Base-by-base conservation (phyloP, 2,329 filamentous ascomycete genomes). In the Fusarium nematophilum region DNA sequence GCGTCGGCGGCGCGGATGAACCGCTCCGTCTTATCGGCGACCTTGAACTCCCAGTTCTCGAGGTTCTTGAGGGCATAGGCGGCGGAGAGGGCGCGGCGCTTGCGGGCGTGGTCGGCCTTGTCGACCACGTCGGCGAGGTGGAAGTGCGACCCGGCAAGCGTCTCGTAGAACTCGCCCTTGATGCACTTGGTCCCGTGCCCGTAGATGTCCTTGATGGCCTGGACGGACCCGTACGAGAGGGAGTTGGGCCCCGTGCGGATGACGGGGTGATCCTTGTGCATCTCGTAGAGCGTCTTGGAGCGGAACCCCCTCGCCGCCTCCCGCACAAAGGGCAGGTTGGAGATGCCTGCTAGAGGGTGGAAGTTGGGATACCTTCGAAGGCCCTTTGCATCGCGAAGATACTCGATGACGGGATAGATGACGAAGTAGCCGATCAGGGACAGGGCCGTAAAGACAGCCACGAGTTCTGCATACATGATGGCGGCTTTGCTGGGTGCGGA, bases 61-160 rank as follows among this genome's bases (percentile, higher is more conserved):
- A 84, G 77, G 58, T 84, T 84, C 70, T 82, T 82, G 46, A 82
- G 63, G 0, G 82, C 82, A 50, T 83, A 84, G 1, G 82, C 82
- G 0, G 76, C 76, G 3, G 81, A 79, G 3, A 86, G 68, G 2
- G 82, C 73, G 52, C 80, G 80, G 18, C 82, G 77, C 68, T 85
- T 84, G 9, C 79, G 73, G 2, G 78, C 74, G 57, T 86, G 83
- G 7, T 85, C 81, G 9, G 72, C 65, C 70, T 81, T 82, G 64
- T 85, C 80, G 8, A 81, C 65, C 3, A 82, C 81, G 65, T 85
- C 82, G 23, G 81, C 80, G 3, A 85, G 76, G 51, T 85, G 79
- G 59, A 72, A 80, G 66, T 85, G 82, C 0, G 77, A 76, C 3
- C 82, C 81, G 1, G 81, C 72, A 0, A 76, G 73, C 18, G 78